Percentiles rank a stretch among this genome's conserved stretches.
These are phyloP conservation scores for Lepiota brunneoincarnata DNA, from an alignment of 768 basidiomycete species.

Conservation along the genomic window DNA sequence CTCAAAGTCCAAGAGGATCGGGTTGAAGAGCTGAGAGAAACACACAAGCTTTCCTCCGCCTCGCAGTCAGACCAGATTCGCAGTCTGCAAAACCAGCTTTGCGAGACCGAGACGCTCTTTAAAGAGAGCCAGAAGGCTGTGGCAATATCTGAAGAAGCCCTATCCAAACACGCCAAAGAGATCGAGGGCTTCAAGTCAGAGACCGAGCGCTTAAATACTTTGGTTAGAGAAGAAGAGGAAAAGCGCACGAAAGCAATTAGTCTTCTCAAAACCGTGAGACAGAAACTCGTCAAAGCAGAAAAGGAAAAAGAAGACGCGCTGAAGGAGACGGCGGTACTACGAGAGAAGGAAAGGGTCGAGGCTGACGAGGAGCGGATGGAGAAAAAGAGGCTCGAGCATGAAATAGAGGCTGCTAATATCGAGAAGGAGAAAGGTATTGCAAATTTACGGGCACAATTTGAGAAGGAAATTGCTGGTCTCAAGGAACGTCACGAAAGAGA, in stretches of 20 bases:
- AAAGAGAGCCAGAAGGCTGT: constrained; percentile 51
- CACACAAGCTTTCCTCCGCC: constrained; percentile 74
- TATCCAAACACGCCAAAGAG: constrained; percentile 50
- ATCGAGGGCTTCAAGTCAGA: constrained; percentile 62
- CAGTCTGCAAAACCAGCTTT: constrained; percentile 63
- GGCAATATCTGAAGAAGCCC: constrained; percentile 45
- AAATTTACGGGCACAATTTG: constrained; percentile 64
- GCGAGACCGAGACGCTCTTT: constrained; percentile 69
- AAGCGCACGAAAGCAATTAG: constrained; percentile 93
- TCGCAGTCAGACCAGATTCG: constrained; percentile 78
- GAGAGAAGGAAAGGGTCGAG: constrained; percentile 53
- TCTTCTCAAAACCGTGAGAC: constrained; percentile 90
- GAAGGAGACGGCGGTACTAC: constrained; percentile 50
- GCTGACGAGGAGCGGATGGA: constrained; percentile 55
- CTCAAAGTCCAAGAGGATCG: constrained; percentile 76
- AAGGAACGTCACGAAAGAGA: constrained; percentile 80
- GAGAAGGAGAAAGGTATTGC: constrained; percentile 63
- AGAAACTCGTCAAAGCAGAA: constrained; percentile 95
- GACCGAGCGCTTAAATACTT: constrained; percentile 51
- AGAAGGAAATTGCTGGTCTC: constrained; percentile 59
- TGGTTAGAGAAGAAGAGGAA: constrained; percentile 93
- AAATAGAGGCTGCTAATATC: constrained; percentile 56
- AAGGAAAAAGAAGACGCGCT: constrained; percentile 84
- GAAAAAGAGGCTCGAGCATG: constrained; percentile 52
- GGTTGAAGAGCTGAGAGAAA: constrained; percentile 81